Evolutionary conservation across 106 monocot genomes (phyloP).

Genomic region (Ottelia alismoides): DNA sequence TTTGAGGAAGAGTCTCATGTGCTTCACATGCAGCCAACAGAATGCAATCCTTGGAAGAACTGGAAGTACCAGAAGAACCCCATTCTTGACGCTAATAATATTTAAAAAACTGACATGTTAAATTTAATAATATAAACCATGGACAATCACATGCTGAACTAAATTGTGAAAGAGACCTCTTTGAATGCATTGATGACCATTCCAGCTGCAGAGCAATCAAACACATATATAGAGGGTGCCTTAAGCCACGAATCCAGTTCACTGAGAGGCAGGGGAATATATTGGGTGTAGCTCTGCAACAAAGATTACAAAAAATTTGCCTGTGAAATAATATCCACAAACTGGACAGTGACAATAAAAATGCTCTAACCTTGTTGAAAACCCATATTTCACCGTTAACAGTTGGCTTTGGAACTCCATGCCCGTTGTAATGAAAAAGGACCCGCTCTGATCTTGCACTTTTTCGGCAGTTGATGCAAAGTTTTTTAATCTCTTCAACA

Average conservation of each 20-base stretch:
- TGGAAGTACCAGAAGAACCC: conserved; percentile 36
- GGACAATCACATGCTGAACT: too few species aligned
- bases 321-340: too few species aligned
- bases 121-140: too few species aligned
- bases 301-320: too few species aligned
- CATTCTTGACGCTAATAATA: conserved; percentile 35
- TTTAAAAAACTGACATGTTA: too few species aligned
- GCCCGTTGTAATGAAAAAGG: conserved; percentile 96
- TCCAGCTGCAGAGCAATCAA: conserved; percentile 94
- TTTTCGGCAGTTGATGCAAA: conserved; percentile 78
- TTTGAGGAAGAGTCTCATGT: conserved; percentile 89
- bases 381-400: conserved; percentile 97
- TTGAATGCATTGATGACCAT: conserved; percentile 72
- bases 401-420: conserved; percentile 95
- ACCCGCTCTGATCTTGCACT: conserved; percentile 90
- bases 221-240: conserved; percentile 96
- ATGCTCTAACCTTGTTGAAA: conserved; percentile 92
- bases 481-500: conserved; percentile 94
- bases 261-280: conserved; percentile 80
- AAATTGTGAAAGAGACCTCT: conserved; percentile 7
- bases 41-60: conserved; percentile 78
- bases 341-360: too few species aligned
- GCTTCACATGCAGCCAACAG: conserved; percentile 91
- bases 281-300: conserved; percentile 86
- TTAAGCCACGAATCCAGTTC: conserved; percentile 95